Evolutionary conservation across 345 rosid species (phyloP).

Genomic region (Trapa incisa): DNA sequence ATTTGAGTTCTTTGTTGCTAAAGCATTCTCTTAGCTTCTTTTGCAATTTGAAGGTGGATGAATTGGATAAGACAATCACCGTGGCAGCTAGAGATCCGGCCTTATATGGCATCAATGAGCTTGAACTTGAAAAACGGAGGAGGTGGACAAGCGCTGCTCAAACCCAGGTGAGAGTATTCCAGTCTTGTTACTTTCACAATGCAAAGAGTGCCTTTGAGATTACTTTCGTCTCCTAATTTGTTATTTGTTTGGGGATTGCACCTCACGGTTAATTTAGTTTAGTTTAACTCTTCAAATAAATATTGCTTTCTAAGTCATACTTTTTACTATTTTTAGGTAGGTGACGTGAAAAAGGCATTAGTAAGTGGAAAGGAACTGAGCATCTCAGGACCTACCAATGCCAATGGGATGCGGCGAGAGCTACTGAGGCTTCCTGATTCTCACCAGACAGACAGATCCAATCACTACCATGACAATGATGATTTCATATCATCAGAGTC

Average conservation of each 20-base stretch:
- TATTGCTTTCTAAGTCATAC: conserved; percentile 8
- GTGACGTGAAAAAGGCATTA: conserved; percentile 59
- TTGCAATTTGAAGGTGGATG: conserved; percentile 91
- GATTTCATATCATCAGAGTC: conserved; percentile 83
- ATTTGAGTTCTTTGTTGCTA: not conserved
- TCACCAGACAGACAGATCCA: conserved; percentile 39
- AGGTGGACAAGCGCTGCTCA: conserved; percentile 89
- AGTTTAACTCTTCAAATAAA: not conserved
- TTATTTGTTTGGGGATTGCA: not conserved
- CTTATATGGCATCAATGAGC: conserved; percentile 74
- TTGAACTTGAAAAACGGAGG: conserved; percentile 79
- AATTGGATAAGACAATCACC: conserved; percentile 77
- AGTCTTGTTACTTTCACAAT: not conserved
- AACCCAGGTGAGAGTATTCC: conserved; percentile 35
- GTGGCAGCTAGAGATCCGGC: conserved; percentile 90
- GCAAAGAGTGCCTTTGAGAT: not conserved
- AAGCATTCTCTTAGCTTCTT: conserved; percentile 6
- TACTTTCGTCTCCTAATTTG: not conserved
- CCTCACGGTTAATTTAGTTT: not conserved
- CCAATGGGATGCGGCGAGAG: conserved; percentile 64
- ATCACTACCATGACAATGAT: conserved; percentile 59
- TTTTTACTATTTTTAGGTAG: conserved; percentile 33
- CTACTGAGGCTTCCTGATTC: conserved; percentile 73
- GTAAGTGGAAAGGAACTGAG: conserved; percentile 47
- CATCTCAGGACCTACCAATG: conserved; percentile 26